Conservation (phyloP, 2,329 filamentous ascomycete species). For the Arthrobotrys musiformis region DNA sequence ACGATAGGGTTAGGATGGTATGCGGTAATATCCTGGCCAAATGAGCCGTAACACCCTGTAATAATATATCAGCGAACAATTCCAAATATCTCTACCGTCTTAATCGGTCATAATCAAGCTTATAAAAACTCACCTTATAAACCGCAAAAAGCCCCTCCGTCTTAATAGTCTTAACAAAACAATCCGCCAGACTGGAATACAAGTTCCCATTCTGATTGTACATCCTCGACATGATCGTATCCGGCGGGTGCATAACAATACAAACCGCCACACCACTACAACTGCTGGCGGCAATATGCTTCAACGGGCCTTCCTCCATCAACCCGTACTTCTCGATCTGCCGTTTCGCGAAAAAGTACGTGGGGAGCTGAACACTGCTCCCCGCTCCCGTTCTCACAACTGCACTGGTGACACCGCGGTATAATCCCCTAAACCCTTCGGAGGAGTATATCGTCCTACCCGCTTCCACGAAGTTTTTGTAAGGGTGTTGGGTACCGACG, state of each 20-base stretch:
- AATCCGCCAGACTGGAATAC: conserved; percentile 94
- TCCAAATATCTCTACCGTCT: background rate
- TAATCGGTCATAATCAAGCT: background rate
- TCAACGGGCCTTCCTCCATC: conserved; percentile 87
- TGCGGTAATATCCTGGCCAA: conserved; percentile 93
- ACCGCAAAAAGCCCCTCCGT: conserved; percentile 92
- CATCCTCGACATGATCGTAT: conserved; percentile 98
- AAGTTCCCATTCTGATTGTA: conserved; percentile 99
- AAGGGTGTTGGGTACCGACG: conserved; percentile 95
- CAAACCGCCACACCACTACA: conserved; percentile 95
- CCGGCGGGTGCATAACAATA: conserved; percentile 97
- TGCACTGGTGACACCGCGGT: conserved; percentile 88
- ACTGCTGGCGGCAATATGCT: conserved; percentile 89
- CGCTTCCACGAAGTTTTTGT: conserved; percentile 86
- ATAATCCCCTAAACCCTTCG: conserved; percentile 84
- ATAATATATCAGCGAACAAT: background rate
- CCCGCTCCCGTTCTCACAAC: conserved; percentile 97
- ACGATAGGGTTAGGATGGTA: conserved; percentile 88
- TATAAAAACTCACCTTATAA: conserved; percentile 73
- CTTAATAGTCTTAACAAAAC: conserved; percentile 86
- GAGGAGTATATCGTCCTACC: conserved; percentile 78
- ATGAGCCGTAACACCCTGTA: conserved; percentile 85
- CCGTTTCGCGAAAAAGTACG: conserved; percentile 97
- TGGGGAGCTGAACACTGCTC: conserved; percentile 93
- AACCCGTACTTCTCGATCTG: conserved; percentile 81